A percentile compares a stretch with the other conserved stretches of the same genome.
Evolutionary conservation across 2,329 filamentous ascomycete genomes (phyloP).

Genomic region (Xylaria multiplex): DNA sequence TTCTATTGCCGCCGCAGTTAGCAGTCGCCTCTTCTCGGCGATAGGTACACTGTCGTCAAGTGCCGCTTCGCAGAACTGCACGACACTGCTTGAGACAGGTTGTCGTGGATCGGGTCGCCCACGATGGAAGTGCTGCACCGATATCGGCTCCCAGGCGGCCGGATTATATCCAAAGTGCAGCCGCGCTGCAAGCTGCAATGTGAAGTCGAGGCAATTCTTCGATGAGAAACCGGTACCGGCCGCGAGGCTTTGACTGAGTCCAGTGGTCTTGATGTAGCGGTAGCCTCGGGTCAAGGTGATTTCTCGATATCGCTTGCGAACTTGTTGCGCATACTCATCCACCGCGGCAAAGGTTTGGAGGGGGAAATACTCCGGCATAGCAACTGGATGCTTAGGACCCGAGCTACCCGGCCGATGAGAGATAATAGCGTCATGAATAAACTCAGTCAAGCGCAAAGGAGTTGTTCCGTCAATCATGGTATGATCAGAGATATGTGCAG

Average conservation of each 20-base stretch:
- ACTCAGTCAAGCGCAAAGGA: slow-evolving; percentile 23
- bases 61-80: slow-evolving; percentile 25
- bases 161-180: slow-evolving; percentile 24
- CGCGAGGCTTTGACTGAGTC: slow-evolving; percentile 19
- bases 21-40: slow-evolving; percentile 15
- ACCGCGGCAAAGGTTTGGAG: slow-evolving; percentile 8
- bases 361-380: slow-evolving; percentile 18
- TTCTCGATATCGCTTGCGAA: slow-evolving; percentile 24
- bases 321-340: slow-evolving; percentile 15
- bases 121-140: slow-evolving; percentile 26
- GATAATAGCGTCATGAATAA: slow-evolving; percentile 25
- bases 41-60: slow-evolving; percentile 15
- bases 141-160: slow-evolving; percentile 27
- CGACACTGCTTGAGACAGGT: slow-evolving; percentile 17
- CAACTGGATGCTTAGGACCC: not conserved
- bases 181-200: slow-evolving; percentile 20
- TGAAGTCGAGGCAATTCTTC: slow-evolving; percentile 29
- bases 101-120: slow-evolving; percentile 24
- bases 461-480: slow-evolving; percentile 28
- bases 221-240: slow-evolving; percentile 22
- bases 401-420: slow-evolving; percentile 1
- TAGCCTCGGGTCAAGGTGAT: slow-evolving; percentile 26
- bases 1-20: slow-evolving; percentile 7
- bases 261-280: slow-evolving; percentile 22
- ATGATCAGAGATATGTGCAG: slow-evolving; percentile 26